These are phyloP conservation scores for Plicaturopsis crispa DNA, from an alignment of 768 basidiomycete genomes.

Conservation along the genomic window DNA sequence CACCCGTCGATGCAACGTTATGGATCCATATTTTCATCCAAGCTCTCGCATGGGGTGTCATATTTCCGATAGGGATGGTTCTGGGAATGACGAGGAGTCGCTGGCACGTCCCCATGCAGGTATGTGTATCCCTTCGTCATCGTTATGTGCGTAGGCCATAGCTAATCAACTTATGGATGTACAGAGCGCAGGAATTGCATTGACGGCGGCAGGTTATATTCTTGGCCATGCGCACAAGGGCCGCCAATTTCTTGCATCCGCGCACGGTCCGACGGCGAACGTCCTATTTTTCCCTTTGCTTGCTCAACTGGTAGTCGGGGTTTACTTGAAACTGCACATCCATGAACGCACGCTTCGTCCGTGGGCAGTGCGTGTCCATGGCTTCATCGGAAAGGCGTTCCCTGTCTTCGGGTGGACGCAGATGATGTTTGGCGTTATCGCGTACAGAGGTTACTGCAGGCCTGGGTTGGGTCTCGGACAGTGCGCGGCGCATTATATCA, in stretches of 20 bases:
- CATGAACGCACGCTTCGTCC: conserved; percentile 70
- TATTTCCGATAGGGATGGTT: conserved; percentile 84
- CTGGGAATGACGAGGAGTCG: conserved; percentile 68
- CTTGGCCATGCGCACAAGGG: conserved; percentile 88
- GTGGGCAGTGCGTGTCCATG: conserved; percentile 63
- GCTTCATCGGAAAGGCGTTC: conserved; percentile 75
- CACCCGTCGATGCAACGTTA: conserved; percentile 69
- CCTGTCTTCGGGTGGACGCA: conserved; percentile 86
- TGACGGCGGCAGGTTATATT: conserved; percentile 68
- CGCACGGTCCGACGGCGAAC: conserved; percentile 64
- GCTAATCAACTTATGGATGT: background rate
- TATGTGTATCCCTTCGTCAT: conserved; percentile 23
- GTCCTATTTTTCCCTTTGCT: conserved; percentile 59
- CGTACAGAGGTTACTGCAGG: conserved; percentile 71
- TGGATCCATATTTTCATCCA: conserved; percentile 84
- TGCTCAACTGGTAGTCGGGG: conserved; percentile 63
- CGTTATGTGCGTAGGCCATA: background rate
- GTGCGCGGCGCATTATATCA: conserved; percentile 85
- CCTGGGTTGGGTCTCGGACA: conserved; percentile 65
- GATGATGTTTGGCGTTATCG: conserved; percentile 78
- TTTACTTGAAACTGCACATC: conserved; percentile 90
- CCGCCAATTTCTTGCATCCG: conserved; percentile 63
- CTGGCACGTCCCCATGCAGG: conserved; percentile 90
- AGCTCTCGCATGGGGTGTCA: conserved; percentile 70
- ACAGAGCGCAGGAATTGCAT: conserved; percentile 57